Evolutionary conservation across 2,329 filamentous ascomycete genomes (phyloP).

Genomic region (Talaromyces sp.): DNA sequence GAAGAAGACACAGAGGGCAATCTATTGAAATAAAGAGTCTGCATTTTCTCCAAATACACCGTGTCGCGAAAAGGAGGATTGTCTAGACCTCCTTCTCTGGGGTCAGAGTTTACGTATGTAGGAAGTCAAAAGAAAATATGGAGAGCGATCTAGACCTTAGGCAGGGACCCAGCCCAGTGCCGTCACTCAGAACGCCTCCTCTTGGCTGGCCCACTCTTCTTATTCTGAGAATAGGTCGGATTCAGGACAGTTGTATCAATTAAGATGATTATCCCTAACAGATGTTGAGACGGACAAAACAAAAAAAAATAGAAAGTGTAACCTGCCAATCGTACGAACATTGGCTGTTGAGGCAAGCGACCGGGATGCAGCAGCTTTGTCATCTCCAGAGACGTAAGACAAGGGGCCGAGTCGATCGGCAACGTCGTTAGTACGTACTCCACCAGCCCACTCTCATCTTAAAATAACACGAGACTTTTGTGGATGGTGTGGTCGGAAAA

Average conservation of each 20-base stretch:
- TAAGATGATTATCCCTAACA: not conserved
- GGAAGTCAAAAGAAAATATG: not conserved
- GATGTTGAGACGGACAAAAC: not conserved
- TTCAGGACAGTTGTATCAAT: not conserved
- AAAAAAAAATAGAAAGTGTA: not conserved
- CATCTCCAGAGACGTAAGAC: not conserved
- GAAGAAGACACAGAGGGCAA: not conserved
- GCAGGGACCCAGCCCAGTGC: not conserved
- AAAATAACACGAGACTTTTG: not conserved
- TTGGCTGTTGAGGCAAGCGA: not conserved
- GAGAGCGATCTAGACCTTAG: conserved; percentile 2
- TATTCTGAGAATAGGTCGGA: not conserved
- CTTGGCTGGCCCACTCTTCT: not conserved
- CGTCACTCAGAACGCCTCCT: not conserved
- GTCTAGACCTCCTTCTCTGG: not conserved
- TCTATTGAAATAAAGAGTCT: conserved; percentile 22
- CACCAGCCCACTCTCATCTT: not conserved
- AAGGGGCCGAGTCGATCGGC: conserved; percentile 1
- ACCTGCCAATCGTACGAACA: not conserved
- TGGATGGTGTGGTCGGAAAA: not conserved
- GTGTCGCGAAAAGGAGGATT: not conserved
- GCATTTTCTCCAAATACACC: not conserved
- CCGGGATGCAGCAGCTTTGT: not conserved
- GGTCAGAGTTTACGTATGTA: conserved; percentile 40
- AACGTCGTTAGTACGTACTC: not conserved